Percentiles rank a stretch among this genome's conserved stretches.
Evolutionary conservation across 768 basidiomycete genomes (phyloP).

Genomic region (Tubosaeta sp.): DNA sequence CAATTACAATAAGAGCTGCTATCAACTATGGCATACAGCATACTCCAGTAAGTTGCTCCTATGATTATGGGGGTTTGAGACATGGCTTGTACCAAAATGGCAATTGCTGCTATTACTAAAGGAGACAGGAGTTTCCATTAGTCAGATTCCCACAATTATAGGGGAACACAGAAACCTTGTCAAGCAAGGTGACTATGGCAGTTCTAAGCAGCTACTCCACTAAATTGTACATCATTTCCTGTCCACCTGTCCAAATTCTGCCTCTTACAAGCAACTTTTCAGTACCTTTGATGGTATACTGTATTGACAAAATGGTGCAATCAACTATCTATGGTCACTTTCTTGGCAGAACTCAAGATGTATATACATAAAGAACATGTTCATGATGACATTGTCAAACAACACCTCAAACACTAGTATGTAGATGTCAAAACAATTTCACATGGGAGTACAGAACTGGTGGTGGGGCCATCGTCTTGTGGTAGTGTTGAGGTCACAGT

Average conservation of each 20-base stretch:
- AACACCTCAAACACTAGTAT: background rate
- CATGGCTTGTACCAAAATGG: too few relatives aligned
- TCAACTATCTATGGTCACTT: background rate
- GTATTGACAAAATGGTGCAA: background rate
- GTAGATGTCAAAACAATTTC: background rate
- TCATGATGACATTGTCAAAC: background rate
- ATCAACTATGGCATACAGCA: too few relatives aligned
- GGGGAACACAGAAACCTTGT: too few relatives aligned
- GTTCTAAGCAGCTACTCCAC: background rate
- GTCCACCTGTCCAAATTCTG: background rate
- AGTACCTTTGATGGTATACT: background rate
- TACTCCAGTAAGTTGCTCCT: too few relatives aligned
- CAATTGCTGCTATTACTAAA: too few relatives aligned
- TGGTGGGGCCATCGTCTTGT: background rate
- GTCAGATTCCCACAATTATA: too few relatives aligned
- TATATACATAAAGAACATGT: background rate
- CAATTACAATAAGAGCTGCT: too few relatives aligned
- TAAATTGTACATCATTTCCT: background rate
- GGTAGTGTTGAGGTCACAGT: background rate
- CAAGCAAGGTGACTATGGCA: too few relatives aligned
- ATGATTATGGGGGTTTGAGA: too few relatives aligned
- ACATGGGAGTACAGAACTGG: background rate
- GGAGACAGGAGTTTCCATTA: too few relatives aligned
- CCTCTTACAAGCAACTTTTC: background rate
- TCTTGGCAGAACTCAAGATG: background rate